A percentile compares a stretch with the other conserved stretches of the same genome.
These are phyloP conservation scores for Beta macrorhiza DNA, from an alignment of 179 eudicot genomes.

Conservation along the genomic window DNA sequence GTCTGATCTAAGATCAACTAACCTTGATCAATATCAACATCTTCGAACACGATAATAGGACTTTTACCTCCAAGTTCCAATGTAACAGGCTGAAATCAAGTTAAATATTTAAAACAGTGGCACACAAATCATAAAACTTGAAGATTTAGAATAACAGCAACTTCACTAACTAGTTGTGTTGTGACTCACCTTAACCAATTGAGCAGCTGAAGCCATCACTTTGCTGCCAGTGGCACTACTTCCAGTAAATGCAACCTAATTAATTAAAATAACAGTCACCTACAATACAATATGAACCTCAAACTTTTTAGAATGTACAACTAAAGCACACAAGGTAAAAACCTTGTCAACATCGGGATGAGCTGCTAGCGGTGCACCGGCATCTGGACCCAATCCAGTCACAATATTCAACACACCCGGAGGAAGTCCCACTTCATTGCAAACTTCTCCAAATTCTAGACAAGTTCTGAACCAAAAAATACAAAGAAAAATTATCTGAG, in stretches of 20 bases:
- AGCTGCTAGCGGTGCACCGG: constrained; percentile 90
- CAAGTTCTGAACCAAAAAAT: constrained; percentile 59
- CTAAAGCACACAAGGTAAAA: background rate
- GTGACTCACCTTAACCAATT: constrained; percentile 65
- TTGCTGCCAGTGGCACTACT: constrained; percentile 90
- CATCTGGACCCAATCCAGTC: constrained; percentile 88
- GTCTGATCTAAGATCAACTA: constrained; percentile 33
- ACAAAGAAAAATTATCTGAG: background rate
- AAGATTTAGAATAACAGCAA: background rate
- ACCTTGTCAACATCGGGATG: constrained; percentile 99
- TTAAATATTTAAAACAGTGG: constrained; percentile 11
- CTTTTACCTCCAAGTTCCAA: constrained; percentile 99
- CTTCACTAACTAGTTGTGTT: background rate
- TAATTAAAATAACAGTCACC: constrained; percentile 9
- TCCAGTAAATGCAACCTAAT: constrained; percentile 93
- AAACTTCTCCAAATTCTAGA: constrained; percentile 81
- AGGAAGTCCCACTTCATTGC: constrained; percentile 89
- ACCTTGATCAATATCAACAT: constrained; percentile 90
- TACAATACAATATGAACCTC: constrained; percentile 1
- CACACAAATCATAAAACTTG: constrained; percentile 1
- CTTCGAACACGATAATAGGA: constrained; percentile 93
- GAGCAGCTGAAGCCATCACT: constrained; percentile 92
- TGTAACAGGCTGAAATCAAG: constrained; percentile 71
- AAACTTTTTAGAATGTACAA: background rate
- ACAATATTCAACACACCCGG: constrained; percentile 82